phyloP scores from a whole-genome alignment of 2,329 filamentous ascomycete species.

The Penicillium freii region DNA sequence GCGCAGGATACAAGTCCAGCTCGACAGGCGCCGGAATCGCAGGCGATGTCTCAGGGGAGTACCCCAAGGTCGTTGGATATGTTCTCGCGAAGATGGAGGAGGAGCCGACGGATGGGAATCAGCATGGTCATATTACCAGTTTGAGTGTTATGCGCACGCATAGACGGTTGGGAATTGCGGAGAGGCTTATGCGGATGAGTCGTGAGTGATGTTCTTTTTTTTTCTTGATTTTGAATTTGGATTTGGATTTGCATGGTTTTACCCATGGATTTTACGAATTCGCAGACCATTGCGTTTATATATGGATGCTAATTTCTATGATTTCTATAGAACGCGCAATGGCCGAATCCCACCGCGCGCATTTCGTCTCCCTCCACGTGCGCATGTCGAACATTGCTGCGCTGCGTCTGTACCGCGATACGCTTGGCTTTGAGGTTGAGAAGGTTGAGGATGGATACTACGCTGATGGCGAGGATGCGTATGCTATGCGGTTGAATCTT shows the following conservation, averaged over 20 bases:
- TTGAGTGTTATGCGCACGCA: constrained; percentile 96
- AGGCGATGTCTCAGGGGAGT: constrained; percentile 49
- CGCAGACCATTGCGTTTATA: not conserved
- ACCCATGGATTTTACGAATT: not conserved
- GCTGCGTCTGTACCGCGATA: constrained; percentile 87
- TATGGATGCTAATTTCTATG: not conserved
- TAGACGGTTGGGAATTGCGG: constrained; percentile 82
- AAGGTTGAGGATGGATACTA: constrained; percentile 63
- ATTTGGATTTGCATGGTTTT: not conserved
- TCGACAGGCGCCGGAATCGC: constrained; percentile 45
- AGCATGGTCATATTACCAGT: constrained; percentile 94
- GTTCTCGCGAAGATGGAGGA: constrained; percentile 99
- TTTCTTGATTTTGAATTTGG: constrained; percentile 6
- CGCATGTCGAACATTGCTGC: constrained; percentile 91
- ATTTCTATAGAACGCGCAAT: constrained; percentile 74
- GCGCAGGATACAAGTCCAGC: constrained; percentile 69
- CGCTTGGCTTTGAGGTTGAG: constrained; percentile 82
- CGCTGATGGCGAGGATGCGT: constrained; percentile 95
- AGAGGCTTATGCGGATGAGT: constrained; percentile 96
- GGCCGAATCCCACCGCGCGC: constrained; percentile 88
- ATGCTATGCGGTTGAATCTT: constrained; percentile 87
- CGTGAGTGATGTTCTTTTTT: constrained; percentile 57
- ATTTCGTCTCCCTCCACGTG: constrained; percentile 94
- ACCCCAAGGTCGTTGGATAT: constrained; percentile 97
- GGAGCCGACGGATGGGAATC: constrained; percentile 84